Evolutionary conservation across 768 basidiomycete species (phyloP), one percentile per base, ranked within the genome.

Genomic region (Mycena capillaripes): DNA sequence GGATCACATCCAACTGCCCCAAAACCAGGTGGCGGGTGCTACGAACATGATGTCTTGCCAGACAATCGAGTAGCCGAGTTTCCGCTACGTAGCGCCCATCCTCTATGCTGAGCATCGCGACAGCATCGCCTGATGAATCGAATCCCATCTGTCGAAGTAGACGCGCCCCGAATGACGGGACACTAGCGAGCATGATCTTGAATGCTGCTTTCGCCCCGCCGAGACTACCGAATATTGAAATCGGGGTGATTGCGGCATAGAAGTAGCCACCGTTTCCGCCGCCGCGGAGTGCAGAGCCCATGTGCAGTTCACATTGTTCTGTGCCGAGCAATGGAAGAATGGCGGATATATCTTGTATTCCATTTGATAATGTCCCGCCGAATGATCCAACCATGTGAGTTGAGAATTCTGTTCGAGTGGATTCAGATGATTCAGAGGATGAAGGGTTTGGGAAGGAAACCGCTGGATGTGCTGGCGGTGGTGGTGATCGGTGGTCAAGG

Each of bases 171-270:
- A 46, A 8, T 4, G 11, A 8, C 10, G 44, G 44, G 17, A 50
- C 8, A 42, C 61, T 50, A 7, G 12, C 9, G 46, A 50, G 8
- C n/a, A 63, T 23, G 62, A 63, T 63, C 7, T 5, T 52, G 46
- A 63, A 38, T 25, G 62, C 62, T 1, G 62, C 62, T 34, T 63
- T 63, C 3, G 62, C 62, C 32, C 21, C 21, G 16, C 62, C 62
- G 23, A 63, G 62, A 36, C 62, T 63, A 30, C 62, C 62, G 34
- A 63, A 63, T 3, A 63, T 63, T 8, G 62, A 63, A 32, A 63
- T 21, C 1, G 62, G 62, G 4, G 62, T 63, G 4, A 63, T 52
- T 4, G 62, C 62, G 46, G 62, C 62, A 52, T 63, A 63, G 6
- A 63, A 32, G 34, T 50, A 63, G 30, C 62, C 62, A 3, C 62